These are phyloP conservation scores for Alternaria dauci DNA, from an alignment of 2,329 filamentous ascomycete genomes.

Conservation along the genomic window DNA sequence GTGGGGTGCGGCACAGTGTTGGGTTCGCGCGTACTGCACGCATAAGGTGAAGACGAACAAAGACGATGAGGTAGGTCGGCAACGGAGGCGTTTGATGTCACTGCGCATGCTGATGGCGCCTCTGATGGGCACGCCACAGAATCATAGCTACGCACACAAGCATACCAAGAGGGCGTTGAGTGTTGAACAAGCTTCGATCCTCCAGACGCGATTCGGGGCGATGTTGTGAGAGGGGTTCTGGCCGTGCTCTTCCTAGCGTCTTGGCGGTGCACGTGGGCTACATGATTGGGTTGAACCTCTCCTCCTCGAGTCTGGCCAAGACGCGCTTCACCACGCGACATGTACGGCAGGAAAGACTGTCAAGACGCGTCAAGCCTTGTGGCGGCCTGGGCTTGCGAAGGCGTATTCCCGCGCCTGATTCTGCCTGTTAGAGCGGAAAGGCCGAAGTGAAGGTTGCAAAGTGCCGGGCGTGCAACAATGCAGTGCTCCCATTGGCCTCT, in stretches of 20 bases:
- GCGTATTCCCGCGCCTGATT: not conserved
- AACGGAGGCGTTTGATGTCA: not conserved
- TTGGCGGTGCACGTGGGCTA: slow-evolving; percentile 10
- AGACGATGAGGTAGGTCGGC: not conserved
- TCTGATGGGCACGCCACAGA: slow-evolving; percentile 6
- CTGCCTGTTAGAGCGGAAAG: slow-evolving; percentile 7
- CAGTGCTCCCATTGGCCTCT: slow-evolving; percentile 6
- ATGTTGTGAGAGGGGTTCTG: slow-evolving; percentile 3
- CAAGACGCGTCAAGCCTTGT: slow-evolving; percentile 14
- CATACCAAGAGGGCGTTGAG: slow-evolving; percentile 2
- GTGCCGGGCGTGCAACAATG: slow-evolving; percentile 1
- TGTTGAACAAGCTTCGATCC: slow-evolving; percentile 11
- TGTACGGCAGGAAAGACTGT: slow-evolving; percentile 6
- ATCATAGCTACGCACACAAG: slow-evolving; percentile 1
- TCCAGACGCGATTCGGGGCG: not conserved
- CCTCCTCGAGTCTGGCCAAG: not conserved
- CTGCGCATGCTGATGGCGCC: not conserved
- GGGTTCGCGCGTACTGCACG: not conserved
- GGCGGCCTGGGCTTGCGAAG: slow-evolving; percentile 18
- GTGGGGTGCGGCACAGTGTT: not conserved
- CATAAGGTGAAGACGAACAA: not conserved
- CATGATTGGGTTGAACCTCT: slow-evolving; percentile 3
- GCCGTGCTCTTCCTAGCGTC: slow-evolving; percentile 2
- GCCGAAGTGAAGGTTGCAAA: slow-evolving; percentile 1
- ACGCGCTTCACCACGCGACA: slow-evolving; percentile 1